Conservation (phyloP, 345 rosid species). For the Bruguiera gymnorhiza region DNA sequence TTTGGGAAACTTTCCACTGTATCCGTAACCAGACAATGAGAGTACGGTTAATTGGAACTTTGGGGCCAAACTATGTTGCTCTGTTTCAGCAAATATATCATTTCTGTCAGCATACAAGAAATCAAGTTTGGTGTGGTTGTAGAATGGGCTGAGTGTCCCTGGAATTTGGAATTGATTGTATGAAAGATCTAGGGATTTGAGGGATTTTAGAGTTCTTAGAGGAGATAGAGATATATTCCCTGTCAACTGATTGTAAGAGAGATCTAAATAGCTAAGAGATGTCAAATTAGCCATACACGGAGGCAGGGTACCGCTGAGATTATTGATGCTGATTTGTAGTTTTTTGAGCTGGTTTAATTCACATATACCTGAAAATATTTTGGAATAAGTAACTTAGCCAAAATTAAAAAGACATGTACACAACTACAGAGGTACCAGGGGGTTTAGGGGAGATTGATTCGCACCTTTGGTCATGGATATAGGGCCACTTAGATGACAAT, state of each 20-base stretch:
- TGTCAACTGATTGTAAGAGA: not conserved
- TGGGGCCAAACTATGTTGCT: not conserved
- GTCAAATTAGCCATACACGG: not conserved
- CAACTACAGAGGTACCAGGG: not conserved
- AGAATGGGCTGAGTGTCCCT: not conserved
- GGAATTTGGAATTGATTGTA: not conserved
- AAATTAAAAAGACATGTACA: too few relatives aligned
- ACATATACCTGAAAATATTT: not conserved
- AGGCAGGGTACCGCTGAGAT: not conserved
- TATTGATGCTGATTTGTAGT: not conserved
- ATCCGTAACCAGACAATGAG: not conserved
- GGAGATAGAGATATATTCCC: not conserved
- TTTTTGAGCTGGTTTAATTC: not conserved
- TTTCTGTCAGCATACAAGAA: not conserved
- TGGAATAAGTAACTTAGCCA: too few relatives aligned
- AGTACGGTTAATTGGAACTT: not conserved
- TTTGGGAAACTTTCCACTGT: conserved; percentile 4
- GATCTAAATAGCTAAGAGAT: too few relatives aligned
- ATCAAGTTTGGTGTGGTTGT: not conserved
- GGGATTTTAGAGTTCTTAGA: not conserved
- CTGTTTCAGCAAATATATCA: not conserved
- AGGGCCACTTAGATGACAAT: too few relatives aligned
- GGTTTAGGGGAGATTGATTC: too few relatives aligned
- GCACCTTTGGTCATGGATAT: not conserved
- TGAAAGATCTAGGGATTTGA: not conserved